Evolutionary conservation across 768 basidiomycete genomes (phyloP), one percentile per base, ranked within the genome.

Genomic region (Sporobolomyces pararoseus): DNA sequence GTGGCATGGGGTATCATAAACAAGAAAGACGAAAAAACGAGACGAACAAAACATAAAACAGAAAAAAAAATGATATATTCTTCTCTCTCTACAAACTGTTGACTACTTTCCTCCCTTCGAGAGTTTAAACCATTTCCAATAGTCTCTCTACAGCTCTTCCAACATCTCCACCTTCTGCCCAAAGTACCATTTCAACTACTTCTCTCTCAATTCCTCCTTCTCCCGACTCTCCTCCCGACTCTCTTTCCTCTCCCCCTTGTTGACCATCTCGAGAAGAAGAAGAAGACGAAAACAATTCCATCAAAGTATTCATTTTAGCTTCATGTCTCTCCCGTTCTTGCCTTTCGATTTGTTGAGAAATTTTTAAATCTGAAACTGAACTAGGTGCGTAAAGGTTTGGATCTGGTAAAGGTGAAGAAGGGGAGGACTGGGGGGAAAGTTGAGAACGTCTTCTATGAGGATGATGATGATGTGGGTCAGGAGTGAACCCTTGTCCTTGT

Each of bases 131-230:
- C 59, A 61, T 61, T n/a, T 61, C 59, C 19, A 61, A 19, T 27
- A 61, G 35, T 14, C 59, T 47, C 32, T 61, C 59, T 21, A 61
- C 59, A 4, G 37, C 37, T 34, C 23, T 61, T 9, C 59, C 59
- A 25, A 61, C 59, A 35, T 61, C 59, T 19, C 59, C 59, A 2
- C 25, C 31, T 49, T 61, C 59, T 10, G 59, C 59, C 6, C 5
- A 61, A 42, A 61, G 21, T 17, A 97, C 91, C 85, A 86, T 88
- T 68, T 92, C 89, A 49, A 91, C 84, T 37, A 96, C 86, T 79
- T 94, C 94, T 53, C 79, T 78, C 76, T 97, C 94, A 72, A 89
- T 82, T 14, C 79, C 79, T 2, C 95, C 74, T 86, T 86, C 63
- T 13, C 3, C 17, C 9, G 5, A 16, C 23, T 95, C 74, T 87